Base-by-base conservation (phyloP, 352 stramenopile species). In the Globisporangium heterothallicum region DNA sequence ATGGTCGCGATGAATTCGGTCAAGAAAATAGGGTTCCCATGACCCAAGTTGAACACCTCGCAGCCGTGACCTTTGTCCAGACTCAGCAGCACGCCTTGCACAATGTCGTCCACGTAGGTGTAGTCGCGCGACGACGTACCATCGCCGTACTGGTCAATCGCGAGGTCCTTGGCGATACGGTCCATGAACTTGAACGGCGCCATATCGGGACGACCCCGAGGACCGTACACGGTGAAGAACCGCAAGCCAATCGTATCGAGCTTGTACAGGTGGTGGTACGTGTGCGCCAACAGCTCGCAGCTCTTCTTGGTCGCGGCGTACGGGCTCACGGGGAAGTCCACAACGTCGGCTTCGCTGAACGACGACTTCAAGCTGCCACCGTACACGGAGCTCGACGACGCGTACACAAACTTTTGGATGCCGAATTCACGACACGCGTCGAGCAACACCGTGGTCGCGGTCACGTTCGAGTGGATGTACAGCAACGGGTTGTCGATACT, bases 201-300 rank as follows among this genome's bases (percentile, higher is more conserved):
- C 97, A 99, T 99, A 66, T 99, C 97, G 12, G 96, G 96, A 35
- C 97, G 76, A 12, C 96, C 96, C 16, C 94, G 72, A 13, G 90
- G 89, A 2, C 97, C 97, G 63, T 99, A 99, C 0, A 99, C 97
- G 10, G 97, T 99, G 72, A 99, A 99, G 70, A 99, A 99, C 19
- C 96, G 91, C 49, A 99, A 72, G 2, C 92, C 96, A 49, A 97
- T 96, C 9, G 88, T 83, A 42, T 97, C 91, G 47, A 99, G 71
- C 22, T 91, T 76, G 81, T 99, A 98, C 10, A 99, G 63, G 59
- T 98, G 88, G 68, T 98, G 85, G 78, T 98, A 99, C 35, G 95
- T 98, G 77, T 98, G 92, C 5, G 95, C 95, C 14, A 99, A 62
- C 35, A 99, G 69, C 73, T 99, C 97, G 59, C 93, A 98, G 24